Evolutionary conservation across 2,329 filamentous ascomycete species (phyloP), one percentile per base, ranked within the genome.

Genomic region (Hirsutella thompsonii): DNA sequence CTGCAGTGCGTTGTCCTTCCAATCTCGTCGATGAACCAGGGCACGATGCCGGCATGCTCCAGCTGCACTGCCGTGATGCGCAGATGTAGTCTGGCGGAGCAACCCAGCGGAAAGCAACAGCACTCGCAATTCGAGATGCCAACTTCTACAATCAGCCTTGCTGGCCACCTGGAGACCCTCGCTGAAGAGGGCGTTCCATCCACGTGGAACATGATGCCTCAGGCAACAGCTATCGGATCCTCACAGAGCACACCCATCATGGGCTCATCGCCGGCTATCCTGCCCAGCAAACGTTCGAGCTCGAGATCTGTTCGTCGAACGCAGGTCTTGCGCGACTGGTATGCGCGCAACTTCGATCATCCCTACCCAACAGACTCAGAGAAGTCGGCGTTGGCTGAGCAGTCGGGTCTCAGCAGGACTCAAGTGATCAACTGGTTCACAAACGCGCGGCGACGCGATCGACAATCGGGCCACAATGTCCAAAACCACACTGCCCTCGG

Each of bases 341-440:
- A 68, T 41, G 53, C 61, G 5, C 53, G 53, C 18, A 62, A 72
- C 40, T 54, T 66, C 9, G 62, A 68, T 32, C 57, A 63, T 34
- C 69, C 69, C 2, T 72, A 72, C 45, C 68, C 69, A 2, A 61
- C 59, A 1, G 66, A 70, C 20, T 60, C 66, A 8, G 62, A 71
- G 39, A 70, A 69, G 40, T 39, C 49, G 0, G 44, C 49, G 3
- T 55, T 72, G 0, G 54, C 60, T 10, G 47, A 52, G 4, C 56
- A 68, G 44, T 68, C 68, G 0, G 68, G 67, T 1, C 57, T 72
- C 14, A 69, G 61, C 18, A 55, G 55, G 38, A 64, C 58, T 2
- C 64, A 69, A 28, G 61, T 72, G 3, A 54, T 63, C 19, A 69
- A 68, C 39, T 72, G 68, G 68, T 71, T 72, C 46, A 61, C 67